phyloP scores from a whole-genome alignment of 768 basidiomycete genomes.

The Sarcodon sp. region DNA sequence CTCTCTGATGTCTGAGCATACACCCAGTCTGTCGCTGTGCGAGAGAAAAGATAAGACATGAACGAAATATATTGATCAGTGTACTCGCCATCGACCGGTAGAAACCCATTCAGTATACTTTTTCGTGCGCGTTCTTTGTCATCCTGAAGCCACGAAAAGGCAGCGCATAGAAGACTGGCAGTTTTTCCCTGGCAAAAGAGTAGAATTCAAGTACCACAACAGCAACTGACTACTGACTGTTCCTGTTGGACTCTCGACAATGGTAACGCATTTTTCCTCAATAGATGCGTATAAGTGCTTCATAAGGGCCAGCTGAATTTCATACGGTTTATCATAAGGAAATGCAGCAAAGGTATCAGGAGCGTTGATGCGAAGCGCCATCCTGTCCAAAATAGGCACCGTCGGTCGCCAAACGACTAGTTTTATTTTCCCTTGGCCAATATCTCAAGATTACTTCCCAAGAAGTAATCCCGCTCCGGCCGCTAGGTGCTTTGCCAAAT shows the following conservation, averaged over 20 bases:
- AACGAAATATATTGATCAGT: background rate
- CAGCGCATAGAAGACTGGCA: constrained; percentile 62
- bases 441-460: too few species aligned
- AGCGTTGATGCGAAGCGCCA: constrained; percentile 29
- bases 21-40: constrained; percentile 56
- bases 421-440: too few species aligned
- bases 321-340: constrained; percentile 67
- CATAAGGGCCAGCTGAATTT: constrained; percentile 84
- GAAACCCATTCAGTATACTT: constrained; percentile 36
- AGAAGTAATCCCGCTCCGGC: constrained; percentile 14
- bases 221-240: constrained; percentile 36
- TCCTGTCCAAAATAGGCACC: too few species aligned
- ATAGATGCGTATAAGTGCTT: constrained; percentile 72
- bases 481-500: constrained; percentile 6
- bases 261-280: constrained; percentile 61
- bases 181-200: constrained; percentile 61
- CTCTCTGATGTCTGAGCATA: constrained; percentile 56
- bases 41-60: too few species aligned
- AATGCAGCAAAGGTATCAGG: constrained; percentile 66
- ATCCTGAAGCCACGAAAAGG: constrained; percentile 64
- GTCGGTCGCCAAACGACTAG: too few species aligned
- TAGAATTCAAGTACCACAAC: background rate
- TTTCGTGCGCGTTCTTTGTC: constrained; percentile 57
- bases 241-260: constrained; percentile 85
- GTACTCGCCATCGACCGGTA: constrained; percentile 11